phyloP scores from a whole-genome alignment of 441 rosid genomes.

The Adansonia rubrostipa region DNA sequence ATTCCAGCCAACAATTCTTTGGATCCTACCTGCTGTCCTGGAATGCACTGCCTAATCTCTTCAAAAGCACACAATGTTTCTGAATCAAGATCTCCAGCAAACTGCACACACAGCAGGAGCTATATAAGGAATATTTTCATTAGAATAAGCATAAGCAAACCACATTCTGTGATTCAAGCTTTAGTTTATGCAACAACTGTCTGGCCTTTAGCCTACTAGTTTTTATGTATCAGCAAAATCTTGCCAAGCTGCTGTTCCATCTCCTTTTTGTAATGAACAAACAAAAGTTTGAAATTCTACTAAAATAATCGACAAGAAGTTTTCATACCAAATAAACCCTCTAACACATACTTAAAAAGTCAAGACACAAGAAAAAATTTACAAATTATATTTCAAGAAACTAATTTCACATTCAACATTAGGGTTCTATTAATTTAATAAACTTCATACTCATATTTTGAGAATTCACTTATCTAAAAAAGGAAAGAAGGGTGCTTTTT shows the following conservation, averaged over 20 bases:
- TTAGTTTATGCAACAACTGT: neutral
- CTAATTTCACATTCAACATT: neutral
- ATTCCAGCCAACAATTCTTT: constrained; percentile 56
- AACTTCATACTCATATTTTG: neutral
- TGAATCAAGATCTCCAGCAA: constrained; percentile 92
- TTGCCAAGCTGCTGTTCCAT: neutral
- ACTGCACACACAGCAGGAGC: constrained; percentile 44
- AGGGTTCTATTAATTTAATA: neutral
- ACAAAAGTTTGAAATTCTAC: neutral
- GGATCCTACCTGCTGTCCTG: constrained; percentile 42
- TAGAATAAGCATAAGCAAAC: neutral
- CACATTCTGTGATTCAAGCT: neutral
- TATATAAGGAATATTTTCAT: neutral
- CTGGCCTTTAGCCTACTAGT: neutral
- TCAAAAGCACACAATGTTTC: constrained; percentile 83
- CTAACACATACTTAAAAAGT: neutral
- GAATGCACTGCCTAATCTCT: constrained; percentile 77
- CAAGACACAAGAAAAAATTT: neutral
- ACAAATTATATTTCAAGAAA: neutral
- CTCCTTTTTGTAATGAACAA: neutral
- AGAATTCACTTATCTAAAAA: neutral
- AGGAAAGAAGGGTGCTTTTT: neutral
- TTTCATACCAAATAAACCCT: neutral
- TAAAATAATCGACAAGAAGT: neutral
- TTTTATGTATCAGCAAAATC: neutral